Evolutionary conservation across 306 rosid species (phyloP).

Genomic region (Coriaria nepalensis): DNA sequence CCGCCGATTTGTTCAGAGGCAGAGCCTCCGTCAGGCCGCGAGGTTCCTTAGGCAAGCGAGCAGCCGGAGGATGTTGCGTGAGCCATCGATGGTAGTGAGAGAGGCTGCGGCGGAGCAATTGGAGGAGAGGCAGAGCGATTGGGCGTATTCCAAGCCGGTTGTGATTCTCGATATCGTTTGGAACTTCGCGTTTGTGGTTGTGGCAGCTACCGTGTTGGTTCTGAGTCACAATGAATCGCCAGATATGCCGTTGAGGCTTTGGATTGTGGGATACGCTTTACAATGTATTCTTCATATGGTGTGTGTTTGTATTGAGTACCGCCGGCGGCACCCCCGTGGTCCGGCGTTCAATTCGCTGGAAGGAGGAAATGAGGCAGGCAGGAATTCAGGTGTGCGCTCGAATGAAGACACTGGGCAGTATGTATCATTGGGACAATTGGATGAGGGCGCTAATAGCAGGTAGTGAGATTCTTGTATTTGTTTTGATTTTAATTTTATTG

Average conservation of each 20-base stretch:
- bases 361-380: constrained; percentile 32
- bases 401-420: constrained; percentile 41
- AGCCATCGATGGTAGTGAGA: constrained; percentile 78
- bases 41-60: constrained; percentile 86
- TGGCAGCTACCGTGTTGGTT: constrained; percentile 38
- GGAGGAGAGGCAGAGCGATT: constrained; percentile 93
- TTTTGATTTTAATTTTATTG: constrained; percentile 18
- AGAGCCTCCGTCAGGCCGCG: constrained; percentile 83
- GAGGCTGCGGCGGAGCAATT: constrained; percentile 93
- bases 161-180: constrained; percentile 76
- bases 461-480: constrained; percentile 13
- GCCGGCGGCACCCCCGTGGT: constrained; percentile 33
- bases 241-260: constrained; percentile 58
- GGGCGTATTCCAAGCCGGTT: constrained; percentile 94
- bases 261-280: constrained; percentile 69
- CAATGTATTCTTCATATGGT: constrained; percentile 73
- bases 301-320: constrained; percentile 65
- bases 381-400: constrained; percentile 28
- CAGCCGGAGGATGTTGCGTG: constrained; percentile 72
- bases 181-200: constrained; percentile 71
- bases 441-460: constrained; percentile 20
- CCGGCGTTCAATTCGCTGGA: constrained; percentile 13
- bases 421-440: constrained; percentile 35
- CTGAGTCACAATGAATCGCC: constrained; percentile 53
- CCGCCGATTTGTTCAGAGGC: constrained; percentile 44